Evolutionary conservation across 768 basidiomycete species (phyloP).

Genomic region (Collybiopsis confluens): DNA sequence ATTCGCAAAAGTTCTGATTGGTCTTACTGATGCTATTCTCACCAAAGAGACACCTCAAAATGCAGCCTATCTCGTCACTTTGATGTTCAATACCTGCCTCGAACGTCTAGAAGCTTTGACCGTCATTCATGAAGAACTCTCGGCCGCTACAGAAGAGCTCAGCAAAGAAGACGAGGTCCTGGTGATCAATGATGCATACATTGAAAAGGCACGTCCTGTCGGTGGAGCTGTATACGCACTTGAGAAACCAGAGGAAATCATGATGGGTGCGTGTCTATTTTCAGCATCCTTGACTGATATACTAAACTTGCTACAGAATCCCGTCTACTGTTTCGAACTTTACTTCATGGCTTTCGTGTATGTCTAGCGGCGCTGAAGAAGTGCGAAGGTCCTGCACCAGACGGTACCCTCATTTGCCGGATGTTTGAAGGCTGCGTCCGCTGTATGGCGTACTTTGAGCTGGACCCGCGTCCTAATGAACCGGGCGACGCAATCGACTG

Average conservation of each 20-base stretch:
- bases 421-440: conserved; percentile 83
- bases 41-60: conserved; percentile 69
- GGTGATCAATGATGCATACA: conserved; percentile 49
- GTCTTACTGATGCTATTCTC: conserved; percentile 78
- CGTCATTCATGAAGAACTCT: conserved; percentile 54
- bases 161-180: conserved; percentile 42
- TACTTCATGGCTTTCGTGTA: conserved; percentile 84
- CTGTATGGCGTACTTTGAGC: conserved; percentile 81
- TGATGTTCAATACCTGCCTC: conserved; percentile 79
- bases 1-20: conserved; percentile 90
- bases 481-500: conserved; percentile 80
- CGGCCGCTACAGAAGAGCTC: conserved; percentile 41
- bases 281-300: background rate
- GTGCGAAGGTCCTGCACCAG: conserved; percentile 71
- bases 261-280: conserved; percentile 55
- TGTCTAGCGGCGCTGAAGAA: conserved; percentile 75
- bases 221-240: conserved; percentile 70
- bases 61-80: conserved; percentile 62
- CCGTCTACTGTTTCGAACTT: conserved; percentile 79
- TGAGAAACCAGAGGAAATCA: conserved; percentile 79
- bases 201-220: conserved; percentile 86
- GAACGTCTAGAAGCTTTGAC: conserved; percentile 83
- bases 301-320: conserved; percentile 55
- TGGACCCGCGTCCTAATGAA: conserved; percentile 51
- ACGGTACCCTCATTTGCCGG: conserved; percentile 82